Conservation (phyloP, 345 rosid genomes). For the Conringia planisiliqua region DNA sequence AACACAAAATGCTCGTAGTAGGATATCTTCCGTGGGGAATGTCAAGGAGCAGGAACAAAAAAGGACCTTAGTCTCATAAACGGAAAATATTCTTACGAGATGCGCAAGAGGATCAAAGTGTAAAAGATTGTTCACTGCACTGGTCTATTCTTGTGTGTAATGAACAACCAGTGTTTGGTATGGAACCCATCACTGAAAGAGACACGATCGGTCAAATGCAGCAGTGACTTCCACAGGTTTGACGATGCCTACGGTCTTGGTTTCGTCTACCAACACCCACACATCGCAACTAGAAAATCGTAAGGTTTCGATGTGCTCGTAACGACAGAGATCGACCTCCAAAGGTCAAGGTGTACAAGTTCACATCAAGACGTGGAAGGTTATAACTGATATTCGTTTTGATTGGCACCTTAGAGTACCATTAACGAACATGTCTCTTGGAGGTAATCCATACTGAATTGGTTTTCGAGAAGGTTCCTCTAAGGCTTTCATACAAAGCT, state of each 20-base stretch:
- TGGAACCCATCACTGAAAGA: neutral
- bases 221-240: neutral
- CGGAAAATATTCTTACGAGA: no score
- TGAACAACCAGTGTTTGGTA: neutral
- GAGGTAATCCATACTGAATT: neutral
- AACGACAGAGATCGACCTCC: neutral
- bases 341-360: neutral
- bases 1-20: no score
- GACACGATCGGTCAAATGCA: neutral
- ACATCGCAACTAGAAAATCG: neutral
- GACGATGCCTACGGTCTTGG: conserved; percentile 7
- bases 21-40: no score
- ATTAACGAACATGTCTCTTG: neutral
- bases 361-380: neutral
- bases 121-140: no score
- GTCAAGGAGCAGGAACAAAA: no score
- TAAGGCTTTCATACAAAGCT: neutral
- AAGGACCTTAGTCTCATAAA: no score
- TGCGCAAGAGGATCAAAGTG: no score
- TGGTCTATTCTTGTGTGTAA: no score
- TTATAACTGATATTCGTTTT: neutral
- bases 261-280: neutral
- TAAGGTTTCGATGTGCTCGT: conserved; percentile 1
- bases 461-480: neutral
- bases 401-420: neutral